Evolutionary conservation across 2,329 filamentous ascomycete species (phyloP), one percentile per base, ranked within the genome.

Genomic region (Didymella exigua): DNA sequence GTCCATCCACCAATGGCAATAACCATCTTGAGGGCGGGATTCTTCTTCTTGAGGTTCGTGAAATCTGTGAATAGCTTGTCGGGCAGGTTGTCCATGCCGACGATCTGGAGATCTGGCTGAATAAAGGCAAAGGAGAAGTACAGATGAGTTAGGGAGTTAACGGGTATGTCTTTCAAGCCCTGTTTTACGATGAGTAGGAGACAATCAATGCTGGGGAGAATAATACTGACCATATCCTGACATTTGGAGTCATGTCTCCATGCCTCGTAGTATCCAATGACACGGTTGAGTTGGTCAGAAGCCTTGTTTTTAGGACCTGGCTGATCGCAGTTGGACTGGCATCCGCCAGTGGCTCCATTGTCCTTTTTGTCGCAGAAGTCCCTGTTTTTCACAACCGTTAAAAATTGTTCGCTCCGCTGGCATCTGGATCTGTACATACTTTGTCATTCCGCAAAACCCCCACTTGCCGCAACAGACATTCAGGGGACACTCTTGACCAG

Each of bases 1-100:
- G 74, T 64, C 76, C 76, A 78, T 1, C 78, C 56, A 8, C 78
- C 78, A 14, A 81, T 54, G 1, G 72, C 62, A 33, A 80, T 73
- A 49, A 60, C 75, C 0, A 71, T 64, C 46, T 75, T 44, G 16
- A 78, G 60, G 29, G 44, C 57, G 3, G 63, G 46, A 1, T 70
- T 60, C 1, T 42, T 58, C 0, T 62, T 47, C 53, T 80, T 79
- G 2, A 78, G 23, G 2, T 10, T n/a, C 3, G 44, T 36, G 8
- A 45, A 23, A 8, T 16, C 4, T 11, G 18, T 33, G 13, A 45
- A 56, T 0, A 40, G 30, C 18, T 19, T 26, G 1, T 14, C 49
- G 31, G 45, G 33, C 1, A 10, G 34, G 4, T 31, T 16, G 38
- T 49, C 47, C 45, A 43, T 50, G 6, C 21, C 29, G 5, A 47